These are phyloP conservation scores for Penicillium sp. DNA, from an alignment of 2,329 filamentous ascomycete species.

Conservation along the genomic window DNA sequence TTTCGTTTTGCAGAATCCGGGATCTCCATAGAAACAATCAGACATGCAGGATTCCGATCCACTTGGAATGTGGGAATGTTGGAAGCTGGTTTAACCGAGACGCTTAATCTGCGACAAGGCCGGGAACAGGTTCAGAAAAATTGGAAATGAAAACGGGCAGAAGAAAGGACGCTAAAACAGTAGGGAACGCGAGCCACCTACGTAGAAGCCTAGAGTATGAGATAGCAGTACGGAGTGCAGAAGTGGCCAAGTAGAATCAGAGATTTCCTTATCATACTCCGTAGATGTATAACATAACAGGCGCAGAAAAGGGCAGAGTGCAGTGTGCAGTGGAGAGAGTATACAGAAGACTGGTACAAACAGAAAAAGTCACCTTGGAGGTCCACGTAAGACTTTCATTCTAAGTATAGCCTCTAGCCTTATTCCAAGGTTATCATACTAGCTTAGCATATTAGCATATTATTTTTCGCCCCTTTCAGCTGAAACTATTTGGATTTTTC, in stretches of 20 bases:
- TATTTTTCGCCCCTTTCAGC: not conserved
- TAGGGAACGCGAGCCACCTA: constrained; percentile 1
- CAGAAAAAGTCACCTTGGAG: no score
- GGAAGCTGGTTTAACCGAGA: not conserved
- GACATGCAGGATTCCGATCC: constrained; percentile 5
- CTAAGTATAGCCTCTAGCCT: not conserved
- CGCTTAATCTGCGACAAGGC: not conserved
- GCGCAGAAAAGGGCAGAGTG: no score
- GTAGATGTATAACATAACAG: no score
- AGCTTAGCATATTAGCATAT: not conserved
- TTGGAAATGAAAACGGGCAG: not conserved
- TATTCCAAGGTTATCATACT: no score
- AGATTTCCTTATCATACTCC: no score
- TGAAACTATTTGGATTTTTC: constrained; percentile 3
- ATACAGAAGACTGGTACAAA: no score
- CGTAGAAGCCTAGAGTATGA: not conserved
- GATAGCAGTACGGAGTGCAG: no score
- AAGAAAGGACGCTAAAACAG: not conserved
- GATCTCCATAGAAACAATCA: constrained; percentile 11
- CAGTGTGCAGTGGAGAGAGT: no score
- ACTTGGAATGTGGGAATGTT: not conserved
- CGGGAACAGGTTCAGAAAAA: not conserved
- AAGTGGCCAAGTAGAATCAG: no score
- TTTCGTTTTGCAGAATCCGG: constrained; percentile 5
- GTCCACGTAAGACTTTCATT: constrained; percentile 20